Evolutionary conservation across 306 rosid genomes (phyloP), one percentile per base, ranked within the genome.

Genomic region (Spatholobus suberectus): DNA sequence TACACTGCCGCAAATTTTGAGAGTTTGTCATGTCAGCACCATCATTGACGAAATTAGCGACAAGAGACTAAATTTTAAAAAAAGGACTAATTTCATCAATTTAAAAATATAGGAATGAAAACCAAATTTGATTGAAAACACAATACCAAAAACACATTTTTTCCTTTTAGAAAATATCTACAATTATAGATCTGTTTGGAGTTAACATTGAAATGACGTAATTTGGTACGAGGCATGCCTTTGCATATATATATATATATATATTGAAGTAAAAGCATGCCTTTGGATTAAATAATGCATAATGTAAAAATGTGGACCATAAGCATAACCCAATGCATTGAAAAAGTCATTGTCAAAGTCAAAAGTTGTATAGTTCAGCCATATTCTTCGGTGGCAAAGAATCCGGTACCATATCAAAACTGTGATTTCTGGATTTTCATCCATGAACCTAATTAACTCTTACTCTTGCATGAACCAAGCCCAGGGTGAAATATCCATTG

Each of bases 201-300:
- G 23, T 15, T 62, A 32, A 29, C 23, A 15, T 29, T 3, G 23
- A 62, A 62, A 14, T 15, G 70, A 62, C 70, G 23, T 32, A 62
- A 62, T 32, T 3, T 29, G 70, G 15, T 62, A 13, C 70, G 32
- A 62, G 23, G 70, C 70, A 62, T 2, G 18, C 41, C 23, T 62
- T 32, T 11, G 15, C 1, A 29, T 29, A 29, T 29, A 29, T 29
- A 29, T 29, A 29, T 29, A 29, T 29, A 29, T 29, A 29, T 29
- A 1, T 29, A 29, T 29, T 13, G 4, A 15, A 13, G 37, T 29
- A 27, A 62, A 14, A 32, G 13, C 11, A 62, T 32, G 6, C 9
- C 18, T n/a, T 32, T 65, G 6, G 13, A 59, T 70, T 65, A 63
- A 78, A 41, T 38, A 54, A 83, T 32, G 65, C 65, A 35, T 62